These are phyloP conservation scores for Primulina huaijiensis DNA, from an alignment of 257 asterid species.

Conservation along the genomic window DNA sequence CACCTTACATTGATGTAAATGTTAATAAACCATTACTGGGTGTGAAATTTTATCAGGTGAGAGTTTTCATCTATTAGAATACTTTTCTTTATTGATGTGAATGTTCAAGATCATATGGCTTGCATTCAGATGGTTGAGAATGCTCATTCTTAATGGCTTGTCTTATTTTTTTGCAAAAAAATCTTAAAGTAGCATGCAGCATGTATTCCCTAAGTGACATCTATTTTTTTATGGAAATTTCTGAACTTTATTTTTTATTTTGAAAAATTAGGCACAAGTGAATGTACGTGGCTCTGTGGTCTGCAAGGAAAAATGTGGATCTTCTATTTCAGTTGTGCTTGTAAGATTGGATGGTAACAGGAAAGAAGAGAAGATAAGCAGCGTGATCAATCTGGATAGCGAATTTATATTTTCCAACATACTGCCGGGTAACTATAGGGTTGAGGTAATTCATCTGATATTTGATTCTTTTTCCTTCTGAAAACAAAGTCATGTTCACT, in stretches of 20 bases:
- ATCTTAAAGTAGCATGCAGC: background rate
- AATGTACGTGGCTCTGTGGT: slow-evolving; percentile 70
- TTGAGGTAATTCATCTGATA: slow-evolving; percentile 65
- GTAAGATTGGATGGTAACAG: slow-evolving; percentile 55
- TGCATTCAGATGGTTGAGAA: slow-evolving; percentile 5
- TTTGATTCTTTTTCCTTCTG: slow-evolving; percentile 22
- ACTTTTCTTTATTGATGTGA: slow-evolving; percentile 9
- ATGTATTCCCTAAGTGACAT: slow-evolving; percentile 10
- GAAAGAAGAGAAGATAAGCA: slow-evolving; percentile 45
- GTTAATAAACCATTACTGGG: slow-evolving; percentile 62
- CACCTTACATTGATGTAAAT: slow-evolving; percentile 60
- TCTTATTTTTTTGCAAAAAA: background rate
- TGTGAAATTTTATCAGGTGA: slow-evolving; percentile 77
- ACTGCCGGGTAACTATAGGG: slow-evolving; percentile 86
- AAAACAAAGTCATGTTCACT: background rate
- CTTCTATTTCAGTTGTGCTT: slow-evolving; percentile 69
- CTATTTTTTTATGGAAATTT: background rate
- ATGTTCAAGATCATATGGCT: background rate
- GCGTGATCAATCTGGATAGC: slow-evolving; percentile 57
- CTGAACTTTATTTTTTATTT: slow-evolving; percentile 9
- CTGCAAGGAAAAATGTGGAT: slow-evolving; percentile 81
- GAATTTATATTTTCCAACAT: slow-evolving; percentile 71
- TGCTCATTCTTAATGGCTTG: slow-evolving; percentile 8
- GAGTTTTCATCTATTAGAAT: slow-evolving; percentile 16
- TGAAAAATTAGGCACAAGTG: slow-evolving; percentile 74